Base-by-base conservation (phyloP, 2,329 filamentous ascomycete species). In the Scedosporium aurantiacum region DNA sequence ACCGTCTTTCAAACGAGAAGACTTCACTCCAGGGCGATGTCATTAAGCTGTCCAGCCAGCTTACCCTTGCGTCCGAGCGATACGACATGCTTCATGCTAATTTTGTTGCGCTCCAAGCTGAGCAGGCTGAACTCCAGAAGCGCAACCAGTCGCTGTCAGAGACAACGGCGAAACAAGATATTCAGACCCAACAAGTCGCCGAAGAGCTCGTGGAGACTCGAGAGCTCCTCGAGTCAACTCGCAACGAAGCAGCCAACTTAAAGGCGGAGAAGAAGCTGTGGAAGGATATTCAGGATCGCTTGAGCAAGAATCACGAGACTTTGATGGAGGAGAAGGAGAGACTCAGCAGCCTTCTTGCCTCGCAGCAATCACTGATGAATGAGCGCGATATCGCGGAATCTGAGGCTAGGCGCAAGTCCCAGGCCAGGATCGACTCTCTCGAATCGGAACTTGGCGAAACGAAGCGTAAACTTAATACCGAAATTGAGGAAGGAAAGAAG, bases 241-340 rank as follows among this genome's bases (percentile, higher is more conserved):
- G 91, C 60, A 91, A 91, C 65, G 94, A 99, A 71, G 91, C 87
- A 60, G 87, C 91, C 16, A 97, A 97, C 69, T 82, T 97, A 40
- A 96, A 96, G 72, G 92, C 93, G 0, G 93, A 97, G 73, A 96
- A 96, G 75, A 89, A 91, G 43, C 80, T 99, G 8, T 96, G 90
- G 89, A 96, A 94, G 76, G 90, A 88, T 61, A 96, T 97, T 40
- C 92, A 97, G 71, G 87, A 89, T 65, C 86, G 95, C 60, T 79
- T 97, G 52, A 88, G 84, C 64, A 90, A 94, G 68, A 92, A 97
- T 69, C 96, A 94, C 65, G 91, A 96, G 69, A 84, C 78, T 21
- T 78, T 97, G 12, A 82, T 89, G 50, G 90, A 95, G 63, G 94
- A 99, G 71, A 89, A 91, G 65, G 84, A 86, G 55, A 84, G 92